Base-by-base conservation (phyloP, 495 filamentous ascomycete genomes). In the Daldinia concentrica region DNA sequence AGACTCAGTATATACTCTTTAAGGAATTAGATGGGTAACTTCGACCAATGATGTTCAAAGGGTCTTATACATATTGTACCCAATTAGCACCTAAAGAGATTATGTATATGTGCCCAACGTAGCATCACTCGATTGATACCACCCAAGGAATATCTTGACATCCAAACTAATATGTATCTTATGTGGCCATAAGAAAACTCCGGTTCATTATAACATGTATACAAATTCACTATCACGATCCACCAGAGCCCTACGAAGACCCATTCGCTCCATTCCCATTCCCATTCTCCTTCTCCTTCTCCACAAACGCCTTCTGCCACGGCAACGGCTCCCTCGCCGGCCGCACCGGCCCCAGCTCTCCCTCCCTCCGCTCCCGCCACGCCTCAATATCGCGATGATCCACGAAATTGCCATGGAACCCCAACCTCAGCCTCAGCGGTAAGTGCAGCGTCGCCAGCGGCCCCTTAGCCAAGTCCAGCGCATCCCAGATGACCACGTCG, bases 401-500 rank as follows among this genome's bases (percentile, higher is more conserved):
- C 11, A 85, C 82, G 58, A 79, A 84, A 64, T 84, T 85, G 1
- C 83, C 83, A 60, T 85, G 83, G 30, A 85, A 62, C 0, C 83
- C 82, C 15, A 83, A 65, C 15, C 81, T 76, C 29, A 85, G 64
- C 69, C 80, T 79, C 37, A 84, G 64, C 15, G 83, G 83, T 30
- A 85, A 50, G 43, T 84, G 81, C 26, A 86, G 75, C 0, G 81
- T 80, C 0, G 84, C 84, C 15, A 86, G 24, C 12, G 85, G 83
- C 0, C 82, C 84, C 51, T 77, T 75, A 0, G 73, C 68, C 0
- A 87, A 68, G 36, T 85, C 66, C 70, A 75, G 75, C 15, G 81
- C 80, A 65, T 88, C 86, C 64, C 86, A 79, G 30, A 87, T 82
- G 32, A 83, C 77, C 12, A 87, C 74, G 56, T 86, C 85, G 66